Conservation (phyloP, 169 alveolate genomes). For the Eimeria brunetti region DNA sequence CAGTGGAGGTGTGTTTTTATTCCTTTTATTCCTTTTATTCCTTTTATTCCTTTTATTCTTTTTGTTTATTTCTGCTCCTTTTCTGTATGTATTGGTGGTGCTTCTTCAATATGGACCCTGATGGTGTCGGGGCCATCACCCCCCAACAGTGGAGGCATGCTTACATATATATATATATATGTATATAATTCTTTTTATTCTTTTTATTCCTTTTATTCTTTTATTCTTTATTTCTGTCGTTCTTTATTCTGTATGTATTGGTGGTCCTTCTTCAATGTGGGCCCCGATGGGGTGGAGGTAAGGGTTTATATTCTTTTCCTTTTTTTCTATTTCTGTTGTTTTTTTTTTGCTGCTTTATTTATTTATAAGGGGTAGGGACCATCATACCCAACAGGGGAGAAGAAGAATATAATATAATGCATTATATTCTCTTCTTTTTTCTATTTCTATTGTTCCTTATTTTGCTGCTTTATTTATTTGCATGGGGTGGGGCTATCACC, state of each 20-base stretch:
- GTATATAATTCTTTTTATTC: background rate
- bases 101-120: slow-evolving; percentile 77
- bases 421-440: too few relatives aligned
- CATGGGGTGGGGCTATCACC: too few relatives aligned
- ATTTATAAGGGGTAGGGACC: slow-evolving; percentile 34
- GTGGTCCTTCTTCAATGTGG: slow-evolving; percentile 81
- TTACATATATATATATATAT: background rate
- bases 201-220: too few relatives aligned
- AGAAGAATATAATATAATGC: too few relatives aligned
- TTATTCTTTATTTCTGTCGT: too few relatives aligned
- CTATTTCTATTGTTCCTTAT: too few relatives aligned
- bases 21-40: too few relatives aligned
- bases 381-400: too few relatives aligned
- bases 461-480: too few relatives aligned
- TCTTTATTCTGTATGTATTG: slow-evolving; percentile 21
- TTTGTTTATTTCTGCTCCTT: too few relatives aligned
- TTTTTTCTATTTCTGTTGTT: too few relatives aligned
- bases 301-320: background rate
- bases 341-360: slow-evolving; percentile 55
- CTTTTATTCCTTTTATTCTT: too few relatives aligned
- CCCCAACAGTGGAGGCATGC: slow-evolving; percentile 80
- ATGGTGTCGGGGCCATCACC: slow-evolving; percentile 38
- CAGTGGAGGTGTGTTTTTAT: slow-evolving; percentile 72
- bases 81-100: slow-evolving; percentile 66
- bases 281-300: slow-evolving; percentile 78